phyloP scores from a whole-genome alignment of 805 yeast genomes.

The Sugiyamaella smithiae region DNA sequence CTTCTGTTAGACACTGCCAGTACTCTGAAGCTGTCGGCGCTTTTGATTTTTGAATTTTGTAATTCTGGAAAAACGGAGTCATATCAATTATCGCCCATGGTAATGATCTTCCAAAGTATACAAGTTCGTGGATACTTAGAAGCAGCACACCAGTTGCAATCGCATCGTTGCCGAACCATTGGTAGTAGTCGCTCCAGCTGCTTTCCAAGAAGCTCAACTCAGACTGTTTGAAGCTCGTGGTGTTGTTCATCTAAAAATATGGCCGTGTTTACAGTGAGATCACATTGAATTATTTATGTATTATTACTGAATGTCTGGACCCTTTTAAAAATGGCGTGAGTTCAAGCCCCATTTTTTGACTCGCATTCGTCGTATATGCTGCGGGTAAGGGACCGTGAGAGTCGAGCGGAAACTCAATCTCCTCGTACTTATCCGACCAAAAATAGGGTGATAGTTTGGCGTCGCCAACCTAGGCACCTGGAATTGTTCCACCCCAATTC shows the following conservation, averaged over 20 bases:
- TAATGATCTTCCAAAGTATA: constrained; percentile 87
- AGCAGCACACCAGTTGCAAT: constrained; percentile 89
- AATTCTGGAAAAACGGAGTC: constrained; percentile 79
- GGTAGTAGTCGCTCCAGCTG: constrained; percentile 89
- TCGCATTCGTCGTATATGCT: constrained; percentile 5
- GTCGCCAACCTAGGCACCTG: too few relatives aligned
- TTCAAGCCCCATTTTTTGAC: neutral
- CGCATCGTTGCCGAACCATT: constrained; percentile 77
- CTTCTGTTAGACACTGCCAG: constrained; percentile 86
- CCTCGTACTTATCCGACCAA: too few relatives aligned
- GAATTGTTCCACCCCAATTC: too few relatives aligned
- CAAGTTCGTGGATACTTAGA: constrained; percentile 76
- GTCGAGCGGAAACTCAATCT: too few relatives aligned
- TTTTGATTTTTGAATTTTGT: constrained; percentile 86
- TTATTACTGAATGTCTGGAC: too few relatives aligned
- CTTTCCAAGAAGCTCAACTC: constrained; percentile 46
- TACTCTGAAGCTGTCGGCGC: constrained; percentile 80
- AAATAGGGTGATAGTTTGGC: too few relatives aligned
- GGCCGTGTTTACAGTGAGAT: too few relatives aligned
- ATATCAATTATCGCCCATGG: constrained; percentile 90
- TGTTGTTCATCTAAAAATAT: too few relatives aligned
- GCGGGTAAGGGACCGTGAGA: constrained; percentile 7
- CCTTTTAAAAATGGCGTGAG: constrained; percentile 1
- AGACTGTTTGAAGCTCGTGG: too few relatives aligned
- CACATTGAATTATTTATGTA: too few relatives aligned